These are phyloP conservation scores for Mucor ambiguus DNA, from an alignment of 371 early-diverging fungal species.

Conservation along the genomic window DNA sequence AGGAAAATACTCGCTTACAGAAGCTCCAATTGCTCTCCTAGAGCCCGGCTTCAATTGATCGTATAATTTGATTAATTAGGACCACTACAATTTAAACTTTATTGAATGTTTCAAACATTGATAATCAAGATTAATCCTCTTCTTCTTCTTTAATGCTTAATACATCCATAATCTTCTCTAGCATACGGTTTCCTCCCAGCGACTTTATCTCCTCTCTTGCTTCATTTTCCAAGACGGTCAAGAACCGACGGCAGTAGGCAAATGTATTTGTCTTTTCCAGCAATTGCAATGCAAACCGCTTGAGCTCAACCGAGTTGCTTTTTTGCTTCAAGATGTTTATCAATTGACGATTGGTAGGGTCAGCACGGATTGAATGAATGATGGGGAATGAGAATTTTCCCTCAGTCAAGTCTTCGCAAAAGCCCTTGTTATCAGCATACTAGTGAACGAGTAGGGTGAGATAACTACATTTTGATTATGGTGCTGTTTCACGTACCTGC, in stretches of 20 bases:
- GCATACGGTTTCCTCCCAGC: slow-evolving; percentile 78
- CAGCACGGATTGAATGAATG: slow-evolving; percentile 78
- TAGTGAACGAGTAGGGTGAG: slow-evolving; percentile 24
- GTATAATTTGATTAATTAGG: no score
- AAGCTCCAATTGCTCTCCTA: no score
- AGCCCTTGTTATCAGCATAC: slow-evolving; percentile 92
- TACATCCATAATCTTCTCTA: slow-evolving; percentile 55
- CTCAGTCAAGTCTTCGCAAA: slow-evolving; percentile 95
- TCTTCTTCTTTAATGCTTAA: slow-evolving; percentile 9
- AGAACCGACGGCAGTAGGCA: slow-evolving; percentile 67
- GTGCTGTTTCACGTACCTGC: slow-evolving; percentile 47
- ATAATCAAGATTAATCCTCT: not conserved
- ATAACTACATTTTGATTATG: not conserved
- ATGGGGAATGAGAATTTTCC: slow-evolving; percentile 97
- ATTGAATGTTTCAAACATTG: not conserved
- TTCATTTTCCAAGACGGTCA: slow-evolving; percentile 62
- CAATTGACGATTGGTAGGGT: slow-evolving; percentile 64
- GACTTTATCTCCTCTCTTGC: slow-evolving; percentile 60
- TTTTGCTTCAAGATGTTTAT: slow-evolving; percentile 85
- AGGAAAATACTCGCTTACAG: no score
- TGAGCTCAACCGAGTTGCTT: slow-evolving; percentile 81
- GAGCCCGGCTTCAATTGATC: no score
- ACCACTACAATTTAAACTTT: not conserved
- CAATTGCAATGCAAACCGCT: slow-evolving; percentile 81
- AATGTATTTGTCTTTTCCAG: slow-evolving; percentile 80